Base-by-base conservation (phyloP, 2,329 filamentous ascomycete genomes). In the Scedosporium boydii region DNA sequence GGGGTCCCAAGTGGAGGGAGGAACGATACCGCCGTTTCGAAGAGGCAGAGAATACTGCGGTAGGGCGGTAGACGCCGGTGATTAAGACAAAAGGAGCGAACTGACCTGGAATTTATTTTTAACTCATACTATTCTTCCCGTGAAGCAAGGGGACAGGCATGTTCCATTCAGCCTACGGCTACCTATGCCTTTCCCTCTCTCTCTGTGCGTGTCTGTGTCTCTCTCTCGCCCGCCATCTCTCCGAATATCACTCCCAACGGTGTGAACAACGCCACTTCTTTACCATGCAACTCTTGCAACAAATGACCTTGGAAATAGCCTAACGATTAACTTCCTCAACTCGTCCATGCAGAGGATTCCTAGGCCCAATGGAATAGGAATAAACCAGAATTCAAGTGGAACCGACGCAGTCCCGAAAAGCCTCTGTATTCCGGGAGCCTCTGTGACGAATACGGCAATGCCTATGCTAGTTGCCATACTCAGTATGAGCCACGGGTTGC, bases 391-490 rank as follows among this genome's bases (percentile, higher is more conserved):
- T 70, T 82, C 75, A 41, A 82, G 74, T 0, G 80, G 81, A 1
- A 82, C 78, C 1, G 74, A 73, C 0, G 77, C 77, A 0, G 81
- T 83, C 3, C 72, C 72, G 60, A 83, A 82, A 6, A 83, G 67
- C 0, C 27, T 69, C 66, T 83, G 79, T 2, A 83, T 72, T 0
- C 79, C 79, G 0, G 79, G 80, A 0, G 78, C 78, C 63, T 83
- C 78, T 0, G 80, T 82, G 7, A 82, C 80, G 51, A 83, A 82
- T 7, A 83, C 71, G 6, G 81, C 80, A 64, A 83, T 82, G 3
- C 71, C 72, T 0, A 83, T 66, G 3, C 77, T 80, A 10, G 82
- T 75, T 4, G 75, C 51, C 65, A 81, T 78, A 46, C 77, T 74
- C 1, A 77, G 70, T 1, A 80, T 65, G 16, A 83, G 68, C 79